Base-by-base conservation (phyloP, 1,284 basidiomycete genomes). In the Leccinum brunneo-olivaceum region DNA sequence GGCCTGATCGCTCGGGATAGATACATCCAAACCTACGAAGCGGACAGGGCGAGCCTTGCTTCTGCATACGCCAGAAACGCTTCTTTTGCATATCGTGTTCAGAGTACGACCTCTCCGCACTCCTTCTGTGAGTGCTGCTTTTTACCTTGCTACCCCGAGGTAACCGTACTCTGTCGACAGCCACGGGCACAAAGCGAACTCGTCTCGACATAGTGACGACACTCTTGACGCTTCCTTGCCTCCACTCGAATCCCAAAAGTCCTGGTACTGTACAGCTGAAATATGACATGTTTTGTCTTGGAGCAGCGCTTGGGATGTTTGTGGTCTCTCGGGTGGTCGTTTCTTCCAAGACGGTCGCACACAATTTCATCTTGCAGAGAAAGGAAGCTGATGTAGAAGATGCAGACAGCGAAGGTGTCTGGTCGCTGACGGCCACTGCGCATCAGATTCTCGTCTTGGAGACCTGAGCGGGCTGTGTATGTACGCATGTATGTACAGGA, bases 211-310 rank as follows among this genome's bases (percentile, higher is more conserved):
- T 62, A 15, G 47, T 38, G 25, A 50, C 52, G 8, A 43, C 54
- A 9, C 34, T 64, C 15, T 37, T 63, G 15, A 39, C 44, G 0
- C 54, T 65, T 21, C 56, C 62, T 33, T 10, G 48, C 14, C 50
- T 61, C 24, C 61, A 61, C 32, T 43, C 36, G 27, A 34, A 49
- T 18, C 23, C 15, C 3, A 32, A 36, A 36, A 29, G n/a, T 34
- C 33, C 37, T 6, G 37, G 20, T 3, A 29, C 32, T 28, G 49
- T 44, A 4, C 47, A 50, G 23, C 19, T 61, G n/a, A 39, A 60
- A 32, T 65, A 62, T 24, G 63, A 63, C 24, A 58, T 62, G 9
- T 49, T 56, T 34, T 64, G 51, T 44, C 60, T 63, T 18, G 63
- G 63, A 21, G 35, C 38, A 2, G 37, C 35, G 4, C 29, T 50